A percentile compares a stretch with the other conserved stretches of the same genome.
Evolutionary conservation across 2,329 filamentous ascomycete species (phyloP).

Genomic region (Diplodia intermedia): DNA sequence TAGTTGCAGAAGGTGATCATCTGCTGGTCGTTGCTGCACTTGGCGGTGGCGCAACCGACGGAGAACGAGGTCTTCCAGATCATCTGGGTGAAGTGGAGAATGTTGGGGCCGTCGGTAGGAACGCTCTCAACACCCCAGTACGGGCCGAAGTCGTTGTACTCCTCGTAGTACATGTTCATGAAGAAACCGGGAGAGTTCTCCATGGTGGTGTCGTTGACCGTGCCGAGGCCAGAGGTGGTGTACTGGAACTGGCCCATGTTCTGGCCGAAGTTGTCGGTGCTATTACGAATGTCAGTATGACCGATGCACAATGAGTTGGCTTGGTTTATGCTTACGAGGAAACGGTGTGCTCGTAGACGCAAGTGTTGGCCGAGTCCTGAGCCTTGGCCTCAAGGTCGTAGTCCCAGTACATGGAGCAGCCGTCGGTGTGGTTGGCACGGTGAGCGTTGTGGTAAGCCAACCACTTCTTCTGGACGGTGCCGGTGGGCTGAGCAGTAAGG

Average conservation of each 20-base stretch:
- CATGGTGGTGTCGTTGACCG: conserved; percentile 64
- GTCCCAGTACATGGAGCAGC: conserved; percentile 69
- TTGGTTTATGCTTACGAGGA: neutral
- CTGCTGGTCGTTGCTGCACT: conserved; percentile 40
- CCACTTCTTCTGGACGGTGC: conserved; percentile 43
- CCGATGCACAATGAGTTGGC: neutral
- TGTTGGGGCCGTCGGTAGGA: conserved; percentile 36
- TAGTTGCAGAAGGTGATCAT: conserved; percentile 86
- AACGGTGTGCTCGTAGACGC: conserved; percentile 70
- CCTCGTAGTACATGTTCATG: conserved; percentile 41
- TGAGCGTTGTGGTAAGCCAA: conserved; percentile 84
- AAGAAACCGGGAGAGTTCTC: conserved; percentile 58
- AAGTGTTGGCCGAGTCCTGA: conserved; percentile 66
- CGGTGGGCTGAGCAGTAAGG: conserved; percentile 26
- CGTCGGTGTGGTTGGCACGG: conserved; percentile 77
- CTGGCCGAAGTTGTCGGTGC: conserved; percentile 74
- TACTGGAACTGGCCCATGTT: conserved; percentile 83
- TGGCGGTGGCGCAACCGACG: conserved; percentile 46
- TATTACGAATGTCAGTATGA: conserved; percentile 43
- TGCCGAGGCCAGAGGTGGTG: conserved; percentile 74
- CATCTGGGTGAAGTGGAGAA: conserved; percentile 49
- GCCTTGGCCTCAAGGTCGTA: conserved; percentile 69
- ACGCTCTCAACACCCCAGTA: conserved; percentile 6
- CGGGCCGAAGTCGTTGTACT: conserved; percentile 43
- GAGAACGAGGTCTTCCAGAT: conserved; percentile 48